These are phyloP conservation scores for Syncephalastrum contaminatum DNA, from an alignment of 371 early-diverging fungal genomes.

Conservation along the genomic window DNA sequence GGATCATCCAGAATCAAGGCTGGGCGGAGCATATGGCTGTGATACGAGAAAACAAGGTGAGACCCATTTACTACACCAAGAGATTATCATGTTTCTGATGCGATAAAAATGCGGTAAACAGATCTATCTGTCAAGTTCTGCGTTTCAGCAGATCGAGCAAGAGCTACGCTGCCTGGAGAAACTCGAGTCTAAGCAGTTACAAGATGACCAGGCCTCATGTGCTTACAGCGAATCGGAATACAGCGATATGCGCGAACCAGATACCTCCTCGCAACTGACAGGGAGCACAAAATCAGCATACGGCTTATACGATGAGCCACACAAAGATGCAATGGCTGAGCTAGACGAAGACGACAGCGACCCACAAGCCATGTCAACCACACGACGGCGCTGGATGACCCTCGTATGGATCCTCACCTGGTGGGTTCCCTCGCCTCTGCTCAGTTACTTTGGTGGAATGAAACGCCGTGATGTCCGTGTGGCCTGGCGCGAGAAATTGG, in stretches of 20 bases:
- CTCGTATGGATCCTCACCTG: slow-evolving; percentile 85
- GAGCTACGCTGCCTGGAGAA: slow-evolving; percentile 49
- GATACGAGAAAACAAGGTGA: slow-evolving; percentile 31
- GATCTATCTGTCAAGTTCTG: slow-evolving; percentile 71
- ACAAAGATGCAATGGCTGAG: slow-evolving; percentile 12
- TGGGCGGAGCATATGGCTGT: slow-evolving; percentile 71
- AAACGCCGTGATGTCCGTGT: slow-evolving; percentile 79
- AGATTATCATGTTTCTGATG: too few species aligned
- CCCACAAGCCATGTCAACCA: slow-evolving; percentile 30
- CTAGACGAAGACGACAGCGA: slow-evolving; percentile 16
- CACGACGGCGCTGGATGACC: slow-evolving; percentile 74
- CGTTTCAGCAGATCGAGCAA: slow-evolving; percentile 72
- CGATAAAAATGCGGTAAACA: slow-evolving; percentile 14
- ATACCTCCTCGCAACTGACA: slow-evolving; percentile 7
- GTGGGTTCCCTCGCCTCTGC: slow-evolving; percentile 79
- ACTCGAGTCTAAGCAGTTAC: slow-evolving; percentile 38
- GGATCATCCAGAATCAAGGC: slow-evolving; percentile 49
- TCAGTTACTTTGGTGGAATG: slow-evolving; percentile 71
- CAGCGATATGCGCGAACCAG: slow-evolving; percentile 10
- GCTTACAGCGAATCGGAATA: slow-evolving; percentile 2
- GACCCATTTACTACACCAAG: not conserved
- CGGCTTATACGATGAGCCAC: slow-evolving; percentile 8
- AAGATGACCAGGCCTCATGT: slow-evolving; percentile 21
- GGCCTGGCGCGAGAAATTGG: slow-evolving; percentile 84
- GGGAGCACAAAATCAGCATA: slow-evolving; percentile 7